These are phyloP conservation scores for Thalia dealbata DNA, from an alignment of 176 grass and related monocot species.

Conservation along the genomic window DNA sequence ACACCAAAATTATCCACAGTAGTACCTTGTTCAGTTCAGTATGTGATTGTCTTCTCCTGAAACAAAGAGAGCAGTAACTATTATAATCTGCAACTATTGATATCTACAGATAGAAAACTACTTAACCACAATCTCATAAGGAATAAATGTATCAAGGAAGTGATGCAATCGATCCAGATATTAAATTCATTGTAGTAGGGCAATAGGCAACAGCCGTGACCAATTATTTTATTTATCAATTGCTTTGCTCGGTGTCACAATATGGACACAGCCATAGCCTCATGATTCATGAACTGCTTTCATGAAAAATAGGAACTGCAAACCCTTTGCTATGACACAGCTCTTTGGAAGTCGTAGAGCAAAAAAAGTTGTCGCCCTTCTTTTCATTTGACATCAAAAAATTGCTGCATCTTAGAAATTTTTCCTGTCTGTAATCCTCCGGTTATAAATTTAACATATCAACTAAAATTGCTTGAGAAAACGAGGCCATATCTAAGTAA, in stretches of 20 bases:
- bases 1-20: not conserved
- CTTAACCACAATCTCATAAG: not conserved
- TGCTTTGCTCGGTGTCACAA: no score
- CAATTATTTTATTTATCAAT: not conserved
- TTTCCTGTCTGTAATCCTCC: no score
- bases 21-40: conserved; percentile 30
- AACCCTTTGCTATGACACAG: no score
- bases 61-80: conserved; percentile 9
- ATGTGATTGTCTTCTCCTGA: conserved; percentile 29
- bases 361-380: no score
- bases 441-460: not conserved
- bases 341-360: no score
- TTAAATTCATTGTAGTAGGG: not conserved
- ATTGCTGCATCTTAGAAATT: no score
- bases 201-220: not conserved
- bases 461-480: not conserved
- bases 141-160: not conserved
- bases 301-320: no score
- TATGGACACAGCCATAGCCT: no score
- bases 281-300: no score
- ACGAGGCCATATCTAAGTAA: not conserved
- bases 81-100: not conserved
- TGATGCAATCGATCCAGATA: not conserved
- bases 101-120: not conserved
- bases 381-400: no score